Percentiles rank a stretch among this genome's conserved stretches.
Evolutionary conservation across 495 filamentous ascomycete genomes (phyloP).

Genomic region (Pyronema domesticum): DNA sequence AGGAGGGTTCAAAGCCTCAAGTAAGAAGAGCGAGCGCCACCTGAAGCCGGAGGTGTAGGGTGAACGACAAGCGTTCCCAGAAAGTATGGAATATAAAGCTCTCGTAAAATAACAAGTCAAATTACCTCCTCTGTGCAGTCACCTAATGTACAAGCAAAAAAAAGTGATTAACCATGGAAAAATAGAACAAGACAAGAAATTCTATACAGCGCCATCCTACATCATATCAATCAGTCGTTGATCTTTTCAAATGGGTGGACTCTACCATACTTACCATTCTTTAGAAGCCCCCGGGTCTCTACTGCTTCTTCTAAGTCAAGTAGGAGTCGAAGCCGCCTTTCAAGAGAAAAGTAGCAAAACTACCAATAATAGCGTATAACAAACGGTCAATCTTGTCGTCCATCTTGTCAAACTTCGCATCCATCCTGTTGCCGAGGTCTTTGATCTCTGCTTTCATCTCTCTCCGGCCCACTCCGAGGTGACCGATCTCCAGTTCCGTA

Average conservation of each 20-base stretch:
- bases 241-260: slow-evolving; percentile 2
- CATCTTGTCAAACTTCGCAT: neutral
- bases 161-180: slow-evolving; percentile 1
- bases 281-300: too few relatives aligned
- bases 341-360: neutral
- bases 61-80: too few relatives aligned
- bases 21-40: too few relatives aligned
- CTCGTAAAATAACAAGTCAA: neutral
- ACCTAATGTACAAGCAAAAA: slow-evolving; percentile 1
- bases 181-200: neutral
- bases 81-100: too few relatives aligned
- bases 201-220: neutral
- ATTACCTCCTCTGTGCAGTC: slow-evolving; percentile 1
- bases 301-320: too few relatives aligned
- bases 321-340: neutral
- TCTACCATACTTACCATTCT: neutral
- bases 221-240: neutral
- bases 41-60: too few relatives aligned
- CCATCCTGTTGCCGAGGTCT: neutral
- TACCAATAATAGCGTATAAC: neutral
- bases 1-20: too few relatives aligned
- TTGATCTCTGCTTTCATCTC: neutral
- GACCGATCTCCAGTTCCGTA: neutral
- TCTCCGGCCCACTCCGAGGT: neutral
- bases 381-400: neutral